Evolutionary conservation across 1,284 basidiomycete genomes (phyloP), one percentile per base, ranked within the genome.

Genomic region (Xerocomus nothofagi): DNA sequence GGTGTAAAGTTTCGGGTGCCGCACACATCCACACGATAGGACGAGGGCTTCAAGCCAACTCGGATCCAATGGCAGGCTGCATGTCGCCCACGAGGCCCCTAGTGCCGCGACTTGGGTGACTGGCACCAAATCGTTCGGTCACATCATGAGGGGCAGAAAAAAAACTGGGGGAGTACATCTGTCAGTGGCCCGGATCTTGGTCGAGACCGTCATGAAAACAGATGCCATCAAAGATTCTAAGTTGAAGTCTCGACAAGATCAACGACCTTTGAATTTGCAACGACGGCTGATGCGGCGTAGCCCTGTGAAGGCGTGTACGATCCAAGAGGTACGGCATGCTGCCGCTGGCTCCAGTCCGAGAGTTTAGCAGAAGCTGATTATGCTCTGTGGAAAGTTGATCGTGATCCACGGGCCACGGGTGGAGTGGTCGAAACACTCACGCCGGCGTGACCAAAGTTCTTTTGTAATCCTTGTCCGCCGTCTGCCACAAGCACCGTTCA

Each of bases 1-100:
- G 58, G 57, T 21, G 34, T 55, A 55, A 47, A 27, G 58, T 57
- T 60, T 49, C n/a, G n/a, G n/a, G n/a, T 53, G 20, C 20, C 12
- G 6, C 15, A 45, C 43, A 32, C 42, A n/a, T 56, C 41, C 55
- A 45, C 42, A 23, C 15, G 26, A 26, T 11, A 8, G 27, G 31
- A 21, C 46, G 7, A 36, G 42, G 37, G 24, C 29, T n/a, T 10
- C 14, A 18, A 21, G 15, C 11, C 7, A 41, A 39, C 37, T 39
- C 14, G 30, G 43, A 33, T 41, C 51, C 42, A 58, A n/a, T n/a
- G n/a, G 29, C 23, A 37, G 10, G 47, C n/a, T n/a, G n/a, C 54
- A 47, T 58, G 57, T 52, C 56, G 36, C 14, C 42, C 57, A 47
- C 37, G 55, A 59, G 55, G 55, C n/a, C 21, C 14, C 15, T 5